These are phyloP conservation scores for Kodamaea alishanica DNA, from an alignment of 1,139 yeast genomes.

Conservation along the genomic window DNA sequence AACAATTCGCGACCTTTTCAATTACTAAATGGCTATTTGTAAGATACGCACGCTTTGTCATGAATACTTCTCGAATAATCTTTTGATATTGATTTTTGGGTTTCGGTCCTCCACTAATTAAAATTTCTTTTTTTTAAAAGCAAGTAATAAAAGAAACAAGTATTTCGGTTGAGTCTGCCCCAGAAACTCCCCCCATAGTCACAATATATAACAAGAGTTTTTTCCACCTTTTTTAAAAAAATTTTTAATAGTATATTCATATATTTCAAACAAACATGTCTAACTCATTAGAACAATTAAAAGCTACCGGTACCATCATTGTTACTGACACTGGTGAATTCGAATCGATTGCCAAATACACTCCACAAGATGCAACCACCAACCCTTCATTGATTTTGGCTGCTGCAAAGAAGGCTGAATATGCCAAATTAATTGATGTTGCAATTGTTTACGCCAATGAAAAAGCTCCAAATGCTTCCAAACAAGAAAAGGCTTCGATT, in stretches of 20 bases:
- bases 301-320: conserved; percentile 91
- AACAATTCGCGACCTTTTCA: too few relatives aligned
- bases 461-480: conserved; percentile 33
- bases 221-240: background rate
- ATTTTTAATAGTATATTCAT: background rate
- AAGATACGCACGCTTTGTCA: too few relatives aligned
- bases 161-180: conserved; percentile 5
- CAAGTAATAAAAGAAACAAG: background rate
- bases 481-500: conserved; percentile 50
- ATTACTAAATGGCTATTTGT: too few relatives aligned
- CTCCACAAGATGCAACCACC: conserved; percentile 99
- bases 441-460: conserved; percentile 86
- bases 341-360: conserved; percentile 94
- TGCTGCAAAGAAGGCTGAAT: conserved; percentile 87
- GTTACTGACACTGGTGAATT: conserved; percentile 99
- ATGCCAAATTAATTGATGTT: conserved; percentile 82
- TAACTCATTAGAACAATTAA: conserved; percentile 86
- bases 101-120: too few relatives aligned
- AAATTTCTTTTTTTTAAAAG: too few relatives aligned
- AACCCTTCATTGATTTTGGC: conserved; percentile 97
- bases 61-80: too few relatives aligned
- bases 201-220: background rate
- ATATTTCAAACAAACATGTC: conserved; percentile 28
- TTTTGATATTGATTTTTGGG: too few relatives aligned
- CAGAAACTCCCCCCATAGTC: background rate